A percentile compares a stretch with the other conserved stretches of the same genome.
These are phyloP conservation scores for Neofusicoccum umdonicola DNA, from an alignment of 2,329 filamentous ascomycete genomes.

Conservation along the genomic window DNA sequence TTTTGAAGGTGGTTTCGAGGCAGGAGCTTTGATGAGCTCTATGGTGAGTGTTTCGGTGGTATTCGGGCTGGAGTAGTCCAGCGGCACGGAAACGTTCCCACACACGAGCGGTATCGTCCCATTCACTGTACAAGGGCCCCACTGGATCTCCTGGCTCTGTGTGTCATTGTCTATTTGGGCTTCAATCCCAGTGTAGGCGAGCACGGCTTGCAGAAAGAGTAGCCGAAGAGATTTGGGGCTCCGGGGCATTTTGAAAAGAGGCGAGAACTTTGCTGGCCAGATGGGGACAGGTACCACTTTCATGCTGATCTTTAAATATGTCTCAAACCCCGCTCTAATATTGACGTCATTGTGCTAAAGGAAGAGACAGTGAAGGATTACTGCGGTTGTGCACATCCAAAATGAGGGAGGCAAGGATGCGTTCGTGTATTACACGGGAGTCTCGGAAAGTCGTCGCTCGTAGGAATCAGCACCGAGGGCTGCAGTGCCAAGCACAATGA, in stretches of 20 bases:
- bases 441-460: no score
- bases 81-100: constrained; percentile 32
- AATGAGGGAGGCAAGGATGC: neutral
- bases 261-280: neutral
- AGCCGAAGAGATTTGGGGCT: neutral
- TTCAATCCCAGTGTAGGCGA: neutral
- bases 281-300: neutral
- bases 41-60: constrained; percentile 21
- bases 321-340: neutral
- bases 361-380: neutral
- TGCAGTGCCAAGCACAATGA: no score
- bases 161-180: neutral
- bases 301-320: neutral
- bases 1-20: constrained; percentile 19
- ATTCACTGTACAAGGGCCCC: neutral
- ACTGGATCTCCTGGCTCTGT: neutral
- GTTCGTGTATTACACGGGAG: no score
- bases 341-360: constrained; percentile 5
- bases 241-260: neutral
- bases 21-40: constrained; percentile 20
- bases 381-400: neutral
- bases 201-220: neutral
- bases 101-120: constrained; percentile 21
- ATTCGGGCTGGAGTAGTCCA: constrained; percentile 32
- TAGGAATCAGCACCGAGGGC: no score